phyloP scores from a whole-genome alignment of 805 yeast genomes.

The Teunomyces stri region DNA sequence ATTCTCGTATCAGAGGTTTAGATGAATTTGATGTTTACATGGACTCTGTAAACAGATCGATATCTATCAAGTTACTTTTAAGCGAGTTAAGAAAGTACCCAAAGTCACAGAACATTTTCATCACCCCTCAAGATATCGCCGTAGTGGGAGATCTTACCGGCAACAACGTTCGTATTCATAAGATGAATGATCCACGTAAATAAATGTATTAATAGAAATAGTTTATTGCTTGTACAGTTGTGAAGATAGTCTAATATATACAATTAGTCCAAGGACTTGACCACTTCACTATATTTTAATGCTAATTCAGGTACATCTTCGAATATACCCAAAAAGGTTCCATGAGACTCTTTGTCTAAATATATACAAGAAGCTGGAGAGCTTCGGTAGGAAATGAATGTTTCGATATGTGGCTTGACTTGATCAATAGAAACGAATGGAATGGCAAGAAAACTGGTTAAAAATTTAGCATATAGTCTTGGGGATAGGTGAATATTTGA shows the following conservation, averaged over 20 bases:
- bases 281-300: conserved; percentile 2
- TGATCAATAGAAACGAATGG: conserved; percentile 2
- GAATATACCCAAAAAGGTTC: not conserved
- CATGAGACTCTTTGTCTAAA: not conserved
- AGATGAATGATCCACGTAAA: conserved; percentile 44
- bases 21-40: conserved; percentile 97
- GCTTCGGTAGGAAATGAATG: not conserved
- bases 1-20: conserved; percentile 79
- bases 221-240: not conserved
- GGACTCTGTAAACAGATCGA: conserved; percentile 88
- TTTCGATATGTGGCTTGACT: conserved; percentile 1
- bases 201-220: not conserved
- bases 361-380: not conserved
- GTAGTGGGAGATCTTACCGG: conserved; percentile 57
- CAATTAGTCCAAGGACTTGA: conserved; percentile 1
- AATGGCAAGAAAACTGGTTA: not conserved
- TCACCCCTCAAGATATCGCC: conserved; percentile 90
- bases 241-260: not conserved
- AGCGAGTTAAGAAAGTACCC: conserved; percentile 62
- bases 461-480: conserved; percentile 2
- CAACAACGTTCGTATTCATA: conserved; percentile 60
- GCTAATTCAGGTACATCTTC: not conserved
- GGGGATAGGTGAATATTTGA: not conserved
- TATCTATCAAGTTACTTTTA: conserved; percentile 73
- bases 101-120: conserved; percentile 82